These are phyloP conservation scores for Nasturtium officinale DNA, from an alignment of 345 rosid species.

Conservation along the genomic window DNA sequence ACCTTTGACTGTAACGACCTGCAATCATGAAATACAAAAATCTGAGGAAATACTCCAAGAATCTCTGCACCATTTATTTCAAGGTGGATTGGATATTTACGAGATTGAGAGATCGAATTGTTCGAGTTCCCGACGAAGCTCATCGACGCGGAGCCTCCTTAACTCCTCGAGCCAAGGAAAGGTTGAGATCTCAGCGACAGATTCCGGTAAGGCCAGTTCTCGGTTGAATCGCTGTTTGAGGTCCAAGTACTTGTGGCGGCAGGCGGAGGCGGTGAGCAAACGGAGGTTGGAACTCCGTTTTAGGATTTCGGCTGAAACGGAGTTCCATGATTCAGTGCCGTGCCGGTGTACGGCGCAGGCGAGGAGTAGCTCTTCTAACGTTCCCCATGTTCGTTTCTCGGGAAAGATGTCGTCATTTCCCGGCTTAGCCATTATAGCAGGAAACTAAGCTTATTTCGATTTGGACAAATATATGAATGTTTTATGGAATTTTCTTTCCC, in stretches of 20 bases:
- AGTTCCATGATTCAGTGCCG: conserved; percentile 58
- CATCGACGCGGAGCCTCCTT: conserved; percentile 58
- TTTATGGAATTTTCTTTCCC: neutral
- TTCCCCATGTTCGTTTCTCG: conserved; percentile 53
- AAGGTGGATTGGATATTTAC: conserved; percentile 38
- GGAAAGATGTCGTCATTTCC: conserved; percentile 18
- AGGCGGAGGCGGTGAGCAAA: conserved; percentile 49
- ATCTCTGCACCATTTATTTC: neutral
- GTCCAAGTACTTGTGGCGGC: conserved; percentile 52
- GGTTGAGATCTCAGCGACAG: neutral
- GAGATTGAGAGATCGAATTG: conserved; percentile 55
- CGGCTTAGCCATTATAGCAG: conserved; percentile 38
- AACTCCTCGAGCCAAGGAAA: conserved; percentile 55
- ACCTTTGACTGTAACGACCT: conserved; percentile 62
- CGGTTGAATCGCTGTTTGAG: conserved; percentile 48
- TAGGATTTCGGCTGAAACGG: conserved; percentile 52
- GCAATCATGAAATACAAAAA: neutral
- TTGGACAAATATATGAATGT: neutral
- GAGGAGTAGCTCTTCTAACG: conserved; percentile 71
- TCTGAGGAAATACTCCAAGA: neutral
- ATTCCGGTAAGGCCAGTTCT: conserved; percentile 2
- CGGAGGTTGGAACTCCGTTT: conserved; percentile 40
- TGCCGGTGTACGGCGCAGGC: conserved; percentile 66
- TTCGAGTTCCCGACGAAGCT: conserved; percentile 63
- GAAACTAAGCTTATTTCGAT: neutral